phyloP scores from a whole-genome alignment of 2,329 filamentous ascomycete genomes.

The Pestalotiopsis sp. region DNA sequence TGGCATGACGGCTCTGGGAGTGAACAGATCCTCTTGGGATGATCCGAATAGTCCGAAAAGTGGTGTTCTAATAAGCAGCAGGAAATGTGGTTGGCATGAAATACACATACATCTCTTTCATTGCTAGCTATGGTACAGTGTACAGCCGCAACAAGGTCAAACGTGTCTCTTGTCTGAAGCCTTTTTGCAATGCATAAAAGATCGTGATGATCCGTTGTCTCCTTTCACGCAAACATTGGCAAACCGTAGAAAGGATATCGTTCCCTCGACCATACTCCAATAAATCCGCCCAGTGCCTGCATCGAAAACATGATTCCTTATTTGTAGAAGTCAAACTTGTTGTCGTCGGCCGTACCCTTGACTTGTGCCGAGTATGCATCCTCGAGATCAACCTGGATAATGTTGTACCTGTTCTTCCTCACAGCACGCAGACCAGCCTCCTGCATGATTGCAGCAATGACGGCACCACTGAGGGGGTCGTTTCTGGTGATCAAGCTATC shows the following conservation, averaged over 20 bases:
- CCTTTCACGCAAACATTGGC: neutral
- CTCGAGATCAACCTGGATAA: slow-evolving; percentile 95
- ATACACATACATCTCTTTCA: slow-evolving; percentile 7
- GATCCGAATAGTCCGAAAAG: neutral
- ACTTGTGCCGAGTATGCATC: slow-evolving; percentile 97
- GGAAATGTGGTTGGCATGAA: neutral
- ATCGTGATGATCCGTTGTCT: neutral
- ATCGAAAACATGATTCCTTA: slow-evolving; percentile 41
- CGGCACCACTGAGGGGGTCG: slow-evolving; percentile 89
- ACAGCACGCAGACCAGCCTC: slow-evolving; percentile 94
- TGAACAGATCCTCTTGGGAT: too few relatives aligned
- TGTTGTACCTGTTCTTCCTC: slow-evolving; percentile 98
- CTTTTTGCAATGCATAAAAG: neutral
- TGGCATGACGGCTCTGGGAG: neutral
- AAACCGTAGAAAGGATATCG: neutral
- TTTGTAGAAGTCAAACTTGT: slow-evolving; percentile 93
- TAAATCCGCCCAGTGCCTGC: neutral
- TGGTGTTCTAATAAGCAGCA: too few relatives aligned
- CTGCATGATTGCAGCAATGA: slow-evolving; percentile 99
- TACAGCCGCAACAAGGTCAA: slow-evolving; percentile 6
- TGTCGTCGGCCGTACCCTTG: slow-evolving; percentile 70
- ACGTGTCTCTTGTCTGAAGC: neutral
- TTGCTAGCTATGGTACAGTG: slow-evolving; percentile 16
- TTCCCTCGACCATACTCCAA: neutral
- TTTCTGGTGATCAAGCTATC: slow-evolving; percentile 96